Evolutionary conservation across 2,329 filamentous ascomycete genomes (phyloP).

Genomic region (Domatiomyces catenatus): DNA sequence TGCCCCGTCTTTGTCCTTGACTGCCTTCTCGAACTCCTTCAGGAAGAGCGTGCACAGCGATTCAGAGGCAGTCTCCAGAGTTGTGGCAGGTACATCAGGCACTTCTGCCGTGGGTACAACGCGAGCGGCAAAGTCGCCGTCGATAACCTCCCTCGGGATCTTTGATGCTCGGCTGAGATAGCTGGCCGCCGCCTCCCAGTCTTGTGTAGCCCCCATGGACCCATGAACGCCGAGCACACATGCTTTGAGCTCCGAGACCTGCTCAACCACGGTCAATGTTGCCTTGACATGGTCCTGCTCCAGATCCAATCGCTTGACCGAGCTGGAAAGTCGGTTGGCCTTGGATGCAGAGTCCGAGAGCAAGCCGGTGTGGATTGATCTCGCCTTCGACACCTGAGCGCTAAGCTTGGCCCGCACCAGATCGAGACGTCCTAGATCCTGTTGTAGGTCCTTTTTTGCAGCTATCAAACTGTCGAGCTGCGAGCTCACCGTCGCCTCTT

Average conservation of each 20-base stretch:
- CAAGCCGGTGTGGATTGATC: conserved; percentile 78
- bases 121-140: conserved; percentile 73
- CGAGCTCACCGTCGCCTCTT: conserved; percentile 58
- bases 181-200: conserved; percentile 91
- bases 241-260: conserved; percentile 90
- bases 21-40: conserved; percentile 86
- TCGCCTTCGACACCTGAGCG: conserved; percentile 68
- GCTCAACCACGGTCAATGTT: conserved; percentile 81
- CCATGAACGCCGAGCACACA: conserved; percentile 89
- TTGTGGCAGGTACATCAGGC: conserved; percentile 75
- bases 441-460: conserved; percentile 72
- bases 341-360: conserved; percentile 73
- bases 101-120: conserved; percentile 94
- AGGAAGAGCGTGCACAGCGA: conserved; percentile 81
- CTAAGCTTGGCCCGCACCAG: conserved; percentile 76
- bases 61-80: conserved; percentile 73
- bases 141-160: conserved; percentile 64
- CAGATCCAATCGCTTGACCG: conserved; percentile 73
- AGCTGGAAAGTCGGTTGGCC: conserved; percentile 67
- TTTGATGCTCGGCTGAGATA: conserved; percentile 73
- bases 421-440: conserved; percentile 76
- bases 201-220: conserved; percentile 93
- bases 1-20: conserved; percentile 68
- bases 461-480: conserved; percentile 63
- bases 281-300: conserved; percentile 86